Percentiles rank a stretch among this genome's conserved stretches.
phyloP scores from a whole-genome alignment of 2,329 filamentous ascomycete genomes.

The Venturia nashicola region DNA sequence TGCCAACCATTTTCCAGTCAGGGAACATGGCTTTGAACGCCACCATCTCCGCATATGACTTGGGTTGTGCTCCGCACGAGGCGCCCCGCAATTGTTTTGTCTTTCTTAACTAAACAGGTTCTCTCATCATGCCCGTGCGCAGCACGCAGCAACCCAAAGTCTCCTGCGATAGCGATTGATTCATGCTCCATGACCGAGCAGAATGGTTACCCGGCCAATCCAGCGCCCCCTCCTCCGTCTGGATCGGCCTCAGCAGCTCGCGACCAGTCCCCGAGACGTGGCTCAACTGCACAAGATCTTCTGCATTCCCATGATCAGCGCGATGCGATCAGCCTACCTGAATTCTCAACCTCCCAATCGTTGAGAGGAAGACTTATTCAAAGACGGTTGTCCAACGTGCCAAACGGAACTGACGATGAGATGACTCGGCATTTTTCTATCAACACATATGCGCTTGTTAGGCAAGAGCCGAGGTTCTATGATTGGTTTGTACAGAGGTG shows the following conservation, averaged over 20 bases:
- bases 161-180: not conserved
- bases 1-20: not conserved
- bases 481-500: constrained; percentile 32
- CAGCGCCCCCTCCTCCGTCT: not conserved
- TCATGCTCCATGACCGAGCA: not conserved
- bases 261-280: not conserved
- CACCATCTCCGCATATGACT: not conserved
- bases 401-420: not conserved
- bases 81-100: not conserved
- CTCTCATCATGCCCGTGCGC: not conserved
- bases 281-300: not conserved
- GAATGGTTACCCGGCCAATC: not conserved
- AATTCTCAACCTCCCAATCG: not conserved
- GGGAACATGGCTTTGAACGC: not conserved
- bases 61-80: not conserved
- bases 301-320: not conserved
- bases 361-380: not conserved
- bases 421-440: not conserved
- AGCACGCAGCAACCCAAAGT: not conserved
- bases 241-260: not conserved
- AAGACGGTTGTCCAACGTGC: not conserved
- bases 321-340: not conserved
- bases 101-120: not conserved
- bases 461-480: constrained; percentile 19
- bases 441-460: constrained; percentile 2